Evolutionary conservation across 805 yeast genomes (phyloP).

Genomic region (Myxozyma nipponensis): DNA sequence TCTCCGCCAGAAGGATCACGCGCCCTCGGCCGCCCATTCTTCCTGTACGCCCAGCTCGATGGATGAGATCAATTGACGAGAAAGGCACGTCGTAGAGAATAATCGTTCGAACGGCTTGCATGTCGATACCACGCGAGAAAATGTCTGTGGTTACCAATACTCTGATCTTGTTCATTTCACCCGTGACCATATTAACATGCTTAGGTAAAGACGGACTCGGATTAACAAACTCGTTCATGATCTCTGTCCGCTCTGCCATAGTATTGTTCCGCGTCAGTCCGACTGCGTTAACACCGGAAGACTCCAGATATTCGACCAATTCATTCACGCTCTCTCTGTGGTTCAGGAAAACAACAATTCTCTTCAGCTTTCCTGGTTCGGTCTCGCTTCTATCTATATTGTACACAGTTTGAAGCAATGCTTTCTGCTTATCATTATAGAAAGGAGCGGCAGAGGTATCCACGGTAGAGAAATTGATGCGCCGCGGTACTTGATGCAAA

Average conservation of each 20-base stretch:
- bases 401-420: slow-evolving; percentile 81
- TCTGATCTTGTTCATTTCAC: slow-evolving; percentile 44
- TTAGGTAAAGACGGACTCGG: slow-evolving; percentile 45
- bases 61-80: slow-evolving; percentile 80
- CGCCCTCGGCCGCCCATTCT: slow-evolving; percentile 87
- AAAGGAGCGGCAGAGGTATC: slow-evolving; percentile 78
- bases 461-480: slow-evolving; percentile 66
- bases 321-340: slow-evolving; percentile 59
- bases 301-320: slow-evolving; percentile 52
- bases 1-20: slow-evolving; percentile 73
- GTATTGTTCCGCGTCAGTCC: slow-evolving; percentile 66
- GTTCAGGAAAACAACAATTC: slow-evolving; percentile 83
- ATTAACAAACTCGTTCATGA: slow-evolving; percentile 59
- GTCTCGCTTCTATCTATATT: slow-evolving; percentile 82
- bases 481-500: slow-evolving; percentile 77
- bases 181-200: slow-evolving; percentile 28
- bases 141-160: slow-evolving; percentile 85
- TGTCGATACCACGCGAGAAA: slow-evolving; percentile 85
- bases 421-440: slow-evolving; percentile 76
- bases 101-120: slow-evolving; percentile 74
- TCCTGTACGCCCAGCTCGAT: slow-evolving; percentile 92
- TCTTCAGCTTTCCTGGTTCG: slow-evolving; percentile 68
- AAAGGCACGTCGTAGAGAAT: slow-evolving; percentile 81
- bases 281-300: slow-evolving; percentile 55
- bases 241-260: slow-evolving; percentile 54